Conservation (phyloP, 805 yeast genomes). For the Candida taoyuanica region DNA sequence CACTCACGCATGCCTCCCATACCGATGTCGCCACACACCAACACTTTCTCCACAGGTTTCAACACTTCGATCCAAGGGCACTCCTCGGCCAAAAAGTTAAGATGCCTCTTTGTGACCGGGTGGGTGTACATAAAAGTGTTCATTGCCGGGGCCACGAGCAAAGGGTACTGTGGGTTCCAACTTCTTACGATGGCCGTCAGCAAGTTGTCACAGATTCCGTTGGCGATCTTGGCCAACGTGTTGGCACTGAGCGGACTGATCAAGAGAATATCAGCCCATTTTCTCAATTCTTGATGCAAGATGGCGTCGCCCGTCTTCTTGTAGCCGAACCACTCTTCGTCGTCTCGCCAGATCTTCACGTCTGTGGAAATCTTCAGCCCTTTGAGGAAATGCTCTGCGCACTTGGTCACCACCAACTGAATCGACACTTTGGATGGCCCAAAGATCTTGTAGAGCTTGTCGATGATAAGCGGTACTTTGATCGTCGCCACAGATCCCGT, state of each 20-base stretch:
- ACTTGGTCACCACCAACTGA: conserved; percentile 76
- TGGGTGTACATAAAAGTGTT: conserved; percentile 80
- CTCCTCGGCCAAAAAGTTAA: conserved; percentile 57
- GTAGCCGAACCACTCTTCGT: conserved; percentile 64
- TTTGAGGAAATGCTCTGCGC: conserved; percentile 65
- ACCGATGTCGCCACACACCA: conserved; percentile 79
- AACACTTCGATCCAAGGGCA: conserved; percentile 71
- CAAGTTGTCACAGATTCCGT: conserved; percentile 75
- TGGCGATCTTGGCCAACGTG: conserved; percentile 67
- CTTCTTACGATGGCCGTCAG: conserved; percentile 70
- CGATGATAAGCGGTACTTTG: conserved; percentile 85
- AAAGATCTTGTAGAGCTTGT: conserved; percentile 75
- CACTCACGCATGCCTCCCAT: conserved; percentile 93
- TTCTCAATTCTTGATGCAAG: conserved; percentile 69
- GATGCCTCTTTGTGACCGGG: conserved; percentile 70
- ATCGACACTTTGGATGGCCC: conserved; percentile 71
- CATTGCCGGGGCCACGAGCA: conserved; percentile 81
- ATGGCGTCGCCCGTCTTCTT: conserved; percentile 66
- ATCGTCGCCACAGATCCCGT: conserved; percentile 97
- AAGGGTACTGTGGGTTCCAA: conserved; percentile 73
- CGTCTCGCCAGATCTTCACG: conserved; percentile 82
- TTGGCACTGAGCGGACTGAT: conserved; percentile 80
- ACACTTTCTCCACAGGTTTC: conserved; percentile 78
- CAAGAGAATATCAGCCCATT: conserved; percentile 80
- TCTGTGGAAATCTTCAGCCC: conserved; percentile 64